phyloP scores from a whole-genome alignment of 768 basidiomycete genomes.

The Macrolepiota albuminosa region DNA sequence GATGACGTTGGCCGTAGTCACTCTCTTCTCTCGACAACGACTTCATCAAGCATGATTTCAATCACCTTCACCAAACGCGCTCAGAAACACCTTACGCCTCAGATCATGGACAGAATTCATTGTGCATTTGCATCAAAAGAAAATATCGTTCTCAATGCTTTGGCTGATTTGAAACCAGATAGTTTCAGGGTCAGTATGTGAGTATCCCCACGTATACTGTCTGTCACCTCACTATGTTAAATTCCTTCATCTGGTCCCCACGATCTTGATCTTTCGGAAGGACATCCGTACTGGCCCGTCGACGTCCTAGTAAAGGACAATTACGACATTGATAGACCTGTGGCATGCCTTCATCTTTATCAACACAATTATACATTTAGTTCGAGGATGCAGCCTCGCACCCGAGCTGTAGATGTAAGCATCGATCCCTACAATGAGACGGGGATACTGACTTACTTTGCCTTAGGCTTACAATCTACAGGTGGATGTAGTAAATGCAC shows the following conservation, averaged over 20 bases:
- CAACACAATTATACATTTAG: not conserved
- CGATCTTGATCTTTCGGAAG: not conserved
- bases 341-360: not conserved
- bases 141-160: not conserved
- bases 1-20: too few relatives aligned
- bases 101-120: not conserved
- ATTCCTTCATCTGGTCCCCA: not conserved
- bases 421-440: not conserved
- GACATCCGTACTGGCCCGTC: not conserved
- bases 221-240: not conserved
- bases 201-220: not conserved
- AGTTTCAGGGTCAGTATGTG: not conserved
- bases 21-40: too few relatives aligned
- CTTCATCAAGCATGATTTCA: not conserved
- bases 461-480: not conserved
- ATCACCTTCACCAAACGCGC: not conserved
- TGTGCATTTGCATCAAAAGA: not conserved
- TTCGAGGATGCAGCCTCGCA: not conserved
- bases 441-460: not conserved
- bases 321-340: not conserved
- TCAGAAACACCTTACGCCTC: not conserved
- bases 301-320: not conserved
- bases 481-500: not conserved
- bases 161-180: not conserved
- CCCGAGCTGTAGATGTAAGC: not conserved